Conservation (phyloP, 2,329 filamentous ascomycete species). For the Biscogniauxia mediterranea region DNA sequence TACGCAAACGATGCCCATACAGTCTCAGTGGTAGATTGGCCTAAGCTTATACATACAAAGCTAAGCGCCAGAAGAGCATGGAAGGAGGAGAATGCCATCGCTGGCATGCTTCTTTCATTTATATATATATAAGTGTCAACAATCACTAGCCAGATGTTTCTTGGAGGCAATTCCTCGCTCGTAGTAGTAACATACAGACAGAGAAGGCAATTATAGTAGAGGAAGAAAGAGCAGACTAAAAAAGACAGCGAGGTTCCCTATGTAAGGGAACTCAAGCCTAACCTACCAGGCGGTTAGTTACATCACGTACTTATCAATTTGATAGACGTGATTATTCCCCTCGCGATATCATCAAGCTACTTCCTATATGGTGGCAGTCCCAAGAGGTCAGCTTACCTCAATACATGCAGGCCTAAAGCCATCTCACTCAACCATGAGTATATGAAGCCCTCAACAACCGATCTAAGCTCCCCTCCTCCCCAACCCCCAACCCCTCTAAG, state of each 20-base stretch:
- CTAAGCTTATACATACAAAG: constrained; percentile 24
- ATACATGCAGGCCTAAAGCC: not conserved
- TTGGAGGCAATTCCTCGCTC: not conserved
- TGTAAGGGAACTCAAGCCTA: not conserved
- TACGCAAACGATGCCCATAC: constrained; percentile 51
- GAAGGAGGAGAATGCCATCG: not conserved
- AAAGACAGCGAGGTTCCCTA: not conserved
- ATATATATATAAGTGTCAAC: not conserved
- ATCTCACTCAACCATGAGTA: not conserved
- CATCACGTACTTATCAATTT: not conserved
- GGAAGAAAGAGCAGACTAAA: not conserved
- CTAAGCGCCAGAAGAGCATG: constrained; percentile 13
- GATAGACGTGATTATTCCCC: not conserved
- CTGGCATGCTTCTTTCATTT: not conserved
- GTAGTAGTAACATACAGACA: not conserved
- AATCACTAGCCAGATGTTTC: not conserved
- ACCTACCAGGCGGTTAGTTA: not conserved
- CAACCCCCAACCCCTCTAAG: not conserved
- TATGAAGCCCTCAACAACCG: not conserved
- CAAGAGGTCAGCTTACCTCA: not conserved
- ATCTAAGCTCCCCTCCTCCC: not conserved
- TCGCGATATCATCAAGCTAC: too few species aligned
- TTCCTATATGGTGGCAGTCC: not conserved
- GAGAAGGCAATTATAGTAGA: not conserved
- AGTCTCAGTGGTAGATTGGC: constrained; percentile 36